Evolutionary conservation across 768 basidiomycete species (phyloP), one percentile per base, ranked within the genome.

Genomic region (Nevesoporus exiguus): DNA sequence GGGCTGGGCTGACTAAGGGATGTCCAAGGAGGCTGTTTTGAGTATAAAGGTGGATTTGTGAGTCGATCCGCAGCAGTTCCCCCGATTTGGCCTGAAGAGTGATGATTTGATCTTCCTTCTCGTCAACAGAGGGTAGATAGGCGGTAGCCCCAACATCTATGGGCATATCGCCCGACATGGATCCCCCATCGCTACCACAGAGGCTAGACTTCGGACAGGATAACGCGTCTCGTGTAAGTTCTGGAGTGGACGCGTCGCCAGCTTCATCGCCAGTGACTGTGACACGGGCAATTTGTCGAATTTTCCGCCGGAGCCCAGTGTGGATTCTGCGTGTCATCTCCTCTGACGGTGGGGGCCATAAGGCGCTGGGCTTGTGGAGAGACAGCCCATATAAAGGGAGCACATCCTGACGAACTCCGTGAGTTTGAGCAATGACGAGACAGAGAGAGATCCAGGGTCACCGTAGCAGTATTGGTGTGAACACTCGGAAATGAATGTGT

Each of bases 401-500:
- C 34, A 95, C 77, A 61, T 96, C 93, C 91, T 93, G 45, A 46
- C 42, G 15, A 7, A 43, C 39, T 7, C 14, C 15, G 22, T 60
- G 24, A 59, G 47, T 31, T 29, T 9, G 31, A 14, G 52, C 0
- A 13, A 36, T 1, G 5, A 31, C 15, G 34, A 14, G 37, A 53
- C 30, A 4, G 19, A 5, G 37, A 48, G n/a, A 21, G 21, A 24
- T 36, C 13, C 15, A 15, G 47, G 67, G 78, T 58, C 61, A 90
- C 93, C 47, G 93, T 93, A 3, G 81, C 77, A 2, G 91, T 93
- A 67, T 98, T 98, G 36, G 77, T 74, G 63, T 91, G 80, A 43
- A 95, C 80, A 61, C 90, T 93, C 0, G 93, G 90, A 70, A 98
- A 98, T 0, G 91, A 94, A 69, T 98, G 97, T 0, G 92, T 95